Conservation (phyloP, 2,329 filamentous ascomycete species). For the Emergomyces pasteurianus region DNA sequence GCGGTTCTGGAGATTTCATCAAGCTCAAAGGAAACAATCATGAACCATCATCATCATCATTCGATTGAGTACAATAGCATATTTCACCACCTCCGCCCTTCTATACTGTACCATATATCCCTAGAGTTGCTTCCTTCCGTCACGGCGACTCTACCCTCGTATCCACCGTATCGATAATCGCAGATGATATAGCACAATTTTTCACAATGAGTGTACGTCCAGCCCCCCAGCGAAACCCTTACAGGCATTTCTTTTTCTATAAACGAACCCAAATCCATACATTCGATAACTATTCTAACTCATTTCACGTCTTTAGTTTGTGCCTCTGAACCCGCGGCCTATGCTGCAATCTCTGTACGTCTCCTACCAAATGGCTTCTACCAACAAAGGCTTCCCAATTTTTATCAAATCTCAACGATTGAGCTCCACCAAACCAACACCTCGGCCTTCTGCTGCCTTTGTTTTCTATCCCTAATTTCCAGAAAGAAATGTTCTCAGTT, state of each 20-base stretch:
- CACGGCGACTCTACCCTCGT: neutral
- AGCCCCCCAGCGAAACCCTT: neutral
- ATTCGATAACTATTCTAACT: neutral
- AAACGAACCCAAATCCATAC: neutral
- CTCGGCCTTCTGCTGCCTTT: neutral
- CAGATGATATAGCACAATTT: neutral
- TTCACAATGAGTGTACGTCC: neutral
- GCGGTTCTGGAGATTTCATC: neutral
- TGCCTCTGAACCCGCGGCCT: conserved; percentile 91
- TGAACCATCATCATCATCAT: neutral
- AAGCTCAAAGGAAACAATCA: neutral
- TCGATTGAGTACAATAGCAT: no score
- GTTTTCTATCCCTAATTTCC: neutral
- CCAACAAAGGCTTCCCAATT: neutral
- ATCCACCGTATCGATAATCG: neutral
- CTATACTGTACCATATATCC: neutral
- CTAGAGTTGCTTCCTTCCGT: neutral
- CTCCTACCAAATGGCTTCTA: neutral
- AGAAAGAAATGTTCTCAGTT: neutral
- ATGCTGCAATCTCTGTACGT: conserved; percentile 86
- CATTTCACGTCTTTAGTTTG: conserved; percentile 45
- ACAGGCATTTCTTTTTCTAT: no score
- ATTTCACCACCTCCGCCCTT: neutral
- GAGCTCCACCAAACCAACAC: neutral
- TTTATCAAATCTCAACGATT: neutral